Evolutionary conservation across 129 eudicot species (phyloP).

Genomic region (Oenanthe sinensis): DNA sequence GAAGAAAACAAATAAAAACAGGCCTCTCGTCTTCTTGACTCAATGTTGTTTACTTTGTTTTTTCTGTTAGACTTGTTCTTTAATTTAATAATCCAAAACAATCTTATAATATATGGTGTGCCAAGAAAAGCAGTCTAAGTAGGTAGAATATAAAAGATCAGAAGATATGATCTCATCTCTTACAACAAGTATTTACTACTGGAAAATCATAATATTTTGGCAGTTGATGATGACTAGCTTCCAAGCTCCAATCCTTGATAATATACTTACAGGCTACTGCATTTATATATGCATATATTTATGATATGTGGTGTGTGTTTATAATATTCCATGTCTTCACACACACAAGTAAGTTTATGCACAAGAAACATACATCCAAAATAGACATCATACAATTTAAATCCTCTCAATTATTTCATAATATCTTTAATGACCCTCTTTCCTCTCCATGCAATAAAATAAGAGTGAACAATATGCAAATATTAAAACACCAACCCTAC

Average conservation of each 20-base stretch:
- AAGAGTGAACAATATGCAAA: conserved; percentile 7
- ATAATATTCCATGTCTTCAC: conserved; percentile 15
- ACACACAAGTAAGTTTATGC: conserved; percentile 34
- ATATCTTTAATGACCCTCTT: background rate
- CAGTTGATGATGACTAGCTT: conserved; percentile 31
- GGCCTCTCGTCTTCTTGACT: background rate
- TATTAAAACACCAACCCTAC: conserved; percentile 12
- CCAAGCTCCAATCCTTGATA: conserved; percentile 22
- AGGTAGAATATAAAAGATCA: conserved; percentile 22
- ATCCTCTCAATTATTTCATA: conserved; percentile 30
- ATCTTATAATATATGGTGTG: conserved; percentile 13
- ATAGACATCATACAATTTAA: conserved; percentile 30
- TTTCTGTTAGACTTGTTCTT: conserved; percentile 19
- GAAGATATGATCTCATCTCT: conserved; percentile 7
- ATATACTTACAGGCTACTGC: background rate
- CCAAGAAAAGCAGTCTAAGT: conserved; percentile 44
- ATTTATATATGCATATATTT: background rate
- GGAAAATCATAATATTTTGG: conserved; percentile 1
- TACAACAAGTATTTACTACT: conserved; percentile 1
- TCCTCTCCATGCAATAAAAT: conserved; percentile 11
- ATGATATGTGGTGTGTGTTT: background rate
- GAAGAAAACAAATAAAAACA: conserved; percentile 5
- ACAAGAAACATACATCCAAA: conserved; percentile 36
- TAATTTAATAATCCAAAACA: conserved; percentile 17
- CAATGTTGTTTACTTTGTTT: background rate